Conservation (phyloP, 2,329 filamentous ascomycete genomes). For the Lasiodiplodia sp. region DNA sequence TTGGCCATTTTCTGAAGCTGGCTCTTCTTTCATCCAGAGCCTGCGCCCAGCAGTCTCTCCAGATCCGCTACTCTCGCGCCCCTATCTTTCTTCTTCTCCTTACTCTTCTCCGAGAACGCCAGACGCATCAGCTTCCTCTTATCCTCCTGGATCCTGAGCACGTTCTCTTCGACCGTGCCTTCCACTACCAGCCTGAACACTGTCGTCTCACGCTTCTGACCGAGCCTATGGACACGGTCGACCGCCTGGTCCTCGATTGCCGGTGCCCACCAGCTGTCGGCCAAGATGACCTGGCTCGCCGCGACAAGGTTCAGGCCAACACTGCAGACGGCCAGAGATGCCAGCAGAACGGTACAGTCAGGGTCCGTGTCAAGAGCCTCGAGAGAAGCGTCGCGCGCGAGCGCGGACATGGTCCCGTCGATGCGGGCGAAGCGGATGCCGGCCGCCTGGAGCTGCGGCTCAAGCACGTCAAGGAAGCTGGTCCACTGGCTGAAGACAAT, state of each 20-base stretch:
- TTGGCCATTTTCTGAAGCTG: neutral
- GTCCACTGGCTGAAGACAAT: constrained; percentile 83
- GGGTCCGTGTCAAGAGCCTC: constrained; percentile 71
- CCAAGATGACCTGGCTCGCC: constrained; percentile 83
- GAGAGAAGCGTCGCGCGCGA: constrained; percentile 75
- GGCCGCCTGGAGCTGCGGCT: constrained; percentile 68
- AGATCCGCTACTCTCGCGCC: constrained; percentile 51
- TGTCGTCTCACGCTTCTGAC: constrained; percentile 79
- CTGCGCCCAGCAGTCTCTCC: constrained; percentile 46
- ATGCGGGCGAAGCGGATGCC: constrained; percentile 73
- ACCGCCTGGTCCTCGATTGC: constrained; percentile 92
- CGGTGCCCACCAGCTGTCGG: constrained; percentile 89
- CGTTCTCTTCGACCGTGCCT: constrained; percentile 78
- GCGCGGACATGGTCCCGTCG: constrained; percentile 79
- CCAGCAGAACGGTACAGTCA: constrained; percentile 76
- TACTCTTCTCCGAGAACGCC: constrained; percentile 77
- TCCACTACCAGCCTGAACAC: constrained; percentile 86
- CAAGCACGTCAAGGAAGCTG: constrained; percentile 74
- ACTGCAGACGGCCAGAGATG: constrained; percentile 80
- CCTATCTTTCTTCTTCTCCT: constrained; percentile 55
- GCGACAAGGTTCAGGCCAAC: constrained; percentile 87
- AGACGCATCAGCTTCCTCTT: constrained; percentile 80
- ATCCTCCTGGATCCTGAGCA: constrained; percentile 77
- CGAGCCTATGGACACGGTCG: constrained; percentile 70
- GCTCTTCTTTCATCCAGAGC: neutral